Evolutionary conservation across 225 moss, liverwort and hornwort species (phyloP).

Genomic region (Polytrichum formosum): DNA sequence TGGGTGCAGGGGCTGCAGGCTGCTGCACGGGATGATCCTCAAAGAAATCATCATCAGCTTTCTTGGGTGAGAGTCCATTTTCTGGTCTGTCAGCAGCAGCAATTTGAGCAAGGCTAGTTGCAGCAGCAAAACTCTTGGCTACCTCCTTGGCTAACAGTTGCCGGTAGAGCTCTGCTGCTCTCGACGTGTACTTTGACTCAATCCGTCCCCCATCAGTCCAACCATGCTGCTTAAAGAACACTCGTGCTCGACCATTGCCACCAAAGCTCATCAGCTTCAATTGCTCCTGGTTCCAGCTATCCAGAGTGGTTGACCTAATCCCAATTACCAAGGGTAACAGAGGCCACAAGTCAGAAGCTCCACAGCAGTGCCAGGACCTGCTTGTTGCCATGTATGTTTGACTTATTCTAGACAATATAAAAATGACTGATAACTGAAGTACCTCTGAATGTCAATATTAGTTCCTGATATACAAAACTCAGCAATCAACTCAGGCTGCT

Average conservation of each 20-base stretch:
- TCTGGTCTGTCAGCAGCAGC: conserved; percentile 17
- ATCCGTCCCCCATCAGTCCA: conserved; percentile 98
- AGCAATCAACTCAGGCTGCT: too few species aligned
- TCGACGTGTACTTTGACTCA: conserved; percentile 92
- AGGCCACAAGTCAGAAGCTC: neutral
- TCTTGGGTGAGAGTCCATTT: conserved; percentile 28
- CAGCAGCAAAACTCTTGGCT: conserved; percentile 55
- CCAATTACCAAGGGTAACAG: neutral
- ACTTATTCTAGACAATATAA: too few species aligned
- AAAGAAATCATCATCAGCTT: conserved; percentile 34
- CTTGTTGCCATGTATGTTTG: neutral
- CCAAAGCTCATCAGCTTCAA: conserved; percentile 87
- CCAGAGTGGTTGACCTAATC: conserved; percentile 83
- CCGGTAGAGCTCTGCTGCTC: conserved; percentile 93
- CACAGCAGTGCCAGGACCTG: neutral
- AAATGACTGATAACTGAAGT: too few species aligned
- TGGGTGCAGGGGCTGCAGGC: conserved; percentile 17
- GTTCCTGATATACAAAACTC: too few species aligned
- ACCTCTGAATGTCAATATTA: too few species aligned
- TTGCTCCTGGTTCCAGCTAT: conserved; percentile 94
- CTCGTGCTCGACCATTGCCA: conserved; percentile 87
- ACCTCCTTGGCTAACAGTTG: conserved; percentile 91
- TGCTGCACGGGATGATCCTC: conserved; percentile 12
- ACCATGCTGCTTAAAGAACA: conserved; percentile 97
- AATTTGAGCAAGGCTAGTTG: conserved; percentile 17